Evolutionary conservation across 2,329 filamentous ascomycete species (phyloP), one percentile per base, ranked within the genome.

Genomic region (Alternaria tenuissima): DNA sequence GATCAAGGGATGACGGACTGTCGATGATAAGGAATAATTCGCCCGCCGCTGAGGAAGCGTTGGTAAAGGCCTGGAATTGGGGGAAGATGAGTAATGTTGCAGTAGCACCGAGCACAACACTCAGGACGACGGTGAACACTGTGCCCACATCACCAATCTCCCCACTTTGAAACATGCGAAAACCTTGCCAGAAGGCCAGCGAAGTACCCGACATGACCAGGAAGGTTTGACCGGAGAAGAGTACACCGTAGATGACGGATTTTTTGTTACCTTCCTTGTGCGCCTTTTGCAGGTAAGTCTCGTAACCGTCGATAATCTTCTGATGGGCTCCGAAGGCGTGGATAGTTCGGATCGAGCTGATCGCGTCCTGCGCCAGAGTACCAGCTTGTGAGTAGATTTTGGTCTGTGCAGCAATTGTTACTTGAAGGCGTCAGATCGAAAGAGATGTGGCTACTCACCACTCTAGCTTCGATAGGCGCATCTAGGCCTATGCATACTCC

Each of bases 31-130:
- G 20, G 38, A 64, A 66, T n/a, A 66, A 48, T 22, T 64, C 53
- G 6, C 53, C 59, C 11, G 64, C 64, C 11, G 59, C 64, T 34
- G 64, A 60, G n/a, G 64, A 55, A 14, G 64, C 64, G 20, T 60
- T 54, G 5, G 62, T 64, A 7, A 67, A 65, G 32, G 63, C 64
- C 22, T 63, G 58, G 7, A 54, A 52, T 32, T 66, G 48, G 4
- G 62, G 62, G 3, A 58, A 55, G 12, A 68, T 55, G 14, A 53
- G 52, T 11, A 62, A 58, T 42, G 59, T 57, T 28, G 52, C 62
- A 24, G 96, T 5, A 14, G 93, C 91, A 54, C 93, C 94, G 62
- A 96, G 93, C 83, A 97, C 91, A 72, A 96, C 89, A 38, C 91
- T 86, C 85, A 97, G 88, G 76, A 96, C 69, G 95, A 67, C 64